These are phyloP conservation scores for Pseudopyricularia cyperi DNA, from an alignment of 2,329 filamentous ascomycete species.

Conservation along the genomic window DNA sequence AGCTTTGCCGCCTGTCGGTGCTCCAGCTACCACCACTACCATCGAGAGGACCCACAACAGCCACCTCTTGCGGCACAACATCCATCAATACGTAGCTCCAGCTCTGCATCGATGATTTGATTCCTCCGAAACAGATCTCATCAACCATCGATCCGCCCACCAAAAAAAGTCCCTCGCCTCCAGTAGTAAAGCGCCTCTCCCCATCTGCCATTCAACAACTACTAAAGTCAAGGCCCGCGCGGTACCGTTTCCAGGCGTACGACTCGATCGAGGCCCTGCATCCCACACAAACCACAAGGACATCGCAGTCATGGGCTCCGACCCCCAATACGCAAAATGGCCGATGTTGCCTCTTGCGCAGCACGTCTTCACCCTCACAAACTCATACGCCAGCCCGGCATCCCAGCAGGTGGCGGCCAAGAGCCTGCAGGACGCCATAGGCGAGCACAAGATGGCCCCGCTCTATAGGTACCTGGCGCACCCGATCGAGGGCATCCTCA, in stretches of 20 bases:
- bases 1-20: conserved; percentile 4
- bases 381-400: conserved; percentile 54
- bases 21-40: neutral
- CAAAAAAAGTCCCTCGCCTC: neutral
- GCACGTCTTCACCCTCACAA: conserved; percentile 78
- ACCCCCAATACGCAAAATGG: conserved; percentile 78
- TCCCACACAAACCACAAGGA: neutral
- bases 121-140: neutral
- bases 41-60: neutral
- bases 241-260: neutral
- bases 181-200: neutral
- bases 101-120: neutral
- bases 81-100: neutral
- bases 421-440: conserved; percentile 69
- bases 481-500: conserved; percentile 70
- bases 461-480: conserved; percentile 78
- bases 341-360: conserved; percentile 70
- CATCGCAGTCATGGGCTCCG: conserved; percentile 52
- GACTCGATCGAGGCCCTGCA: neutral
- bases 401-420: conserved; percentile 61
- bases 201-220: neutral
- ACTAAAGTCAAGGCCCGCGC: neutral
- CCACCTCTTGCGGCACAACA: neutral
- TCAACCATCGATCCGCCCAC: neutral
- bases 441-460: conserved; percentile 74